phyloP scores from a whole-genome alignment of 2,329 filamentous ascomycete genomes.

The Zasmidium angulare region DNA sequence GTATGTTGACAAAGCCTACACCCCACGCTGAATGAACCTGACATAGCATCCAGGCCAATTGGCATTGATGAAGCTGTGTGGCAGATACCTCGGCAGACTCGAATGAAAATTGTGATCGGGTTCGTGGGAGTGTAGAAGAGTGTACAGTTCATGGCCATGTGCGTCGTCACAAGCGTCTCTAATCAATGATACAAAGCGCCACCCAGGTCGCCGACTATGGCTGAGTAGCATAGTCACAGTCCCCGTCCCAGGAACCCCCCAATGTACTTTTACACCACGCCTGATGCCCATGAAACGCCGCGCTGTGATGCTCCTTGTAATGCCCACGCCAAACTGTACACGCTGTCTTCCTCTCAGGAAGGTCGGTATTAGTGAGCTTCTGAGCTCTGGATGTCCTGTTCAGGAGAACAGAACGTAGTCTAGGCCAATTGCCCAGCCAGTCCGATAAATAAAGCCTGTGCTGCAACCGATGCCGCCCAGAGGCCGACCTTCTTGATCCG shows the following conservation, averaged over 20 bases:
- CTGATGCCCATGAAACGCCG: neutral
- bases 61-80: too few relatives aligned
- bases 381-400: neutral
- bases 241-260: neutral
- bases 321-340: neutral
- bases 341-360: neutral
- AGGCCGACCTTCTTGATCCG: slow-evolving; percentile 94
- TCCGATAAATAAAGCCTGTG: slow-evolving; percentile 91
- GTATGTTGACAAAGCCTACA: too few relatives aligned
- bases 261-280: neutral
- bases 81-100: too few relatives aligned
- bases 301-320: neutral
- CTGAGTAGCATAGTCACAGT: too few relatives aligned
- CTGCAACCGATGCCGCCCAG: slow-evolving; percentile 89
- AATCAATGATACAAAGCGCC: too few relatives aligned
- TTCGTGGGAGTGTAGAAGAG: too few relatives aligned
- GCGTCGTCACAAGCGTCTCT: too few relatives aligned
- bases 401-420: slow-evolving; percentile 17
- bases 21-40: too few relatives aligned
- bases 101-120: too few relatives aligned
- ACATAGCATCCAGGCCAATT: too few relatives aligned
- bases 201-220: too few relatives aligned
- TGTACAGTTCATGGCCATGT: too few relatives aligned
- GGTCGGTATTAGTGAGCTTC: neutral
- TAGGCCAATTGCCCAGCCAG: slow-evolving; percentile 78